Base-by-base conservation (phyloP, 106 monocot species). In the Allium cepa region DNA sequence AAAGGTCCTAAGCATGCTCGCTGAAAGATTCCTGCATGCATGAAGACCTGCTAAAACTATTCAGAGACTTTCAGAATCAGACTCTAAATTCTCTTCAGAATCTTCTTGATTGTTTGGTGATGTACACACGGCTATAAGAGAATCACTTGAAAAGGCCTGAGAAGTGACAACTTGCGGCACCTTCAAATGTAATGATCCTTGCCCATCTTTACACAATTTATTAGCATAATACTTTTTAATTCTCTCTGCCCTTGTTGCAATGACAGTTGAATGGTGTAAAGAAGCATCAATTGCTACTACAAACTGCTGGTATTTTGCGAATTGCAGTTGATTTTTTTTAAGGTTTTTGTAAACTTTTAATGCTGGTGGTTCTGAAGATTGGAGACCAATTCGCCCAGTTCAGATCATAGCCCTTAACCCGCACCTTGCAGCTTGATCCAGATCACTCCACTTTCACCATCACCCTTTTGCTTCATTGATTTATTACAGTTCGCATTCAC, bases 231-330 rank as follows among this genome's bases (percentile, higher is more conserved):
- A 88, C 75, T 92, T 99, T 61, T 73, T 92, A 69, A 99, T 92
- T 78, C 92, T 78, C 49, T 82, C 92, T 65, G 97, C 86, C 46
- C 97, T 88, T 57, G 75, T 69, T 84, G 62, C 78, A 17, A 92
- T 99, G 56, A 99, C 90, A 69, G 73, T 72, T 75, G 89, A 82
- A 82, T 99, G 92, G 75, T 99, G 97, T 53, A 77, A 70, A 77
- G 97, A 99, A 79, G 97, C 92, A 90, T 99, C 97, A 49, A 99
- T 74, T 67, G 97, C 97, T 45, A 90, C 75, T 53, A 99, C 97
- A 61, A 80, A 69, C 67, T 87, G 87, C 50, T 87, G 81, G 69
- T 92, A 83, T 60, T n/a, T n/a, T n/a, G n/a, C n/a, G n/a, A n/a
- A n/a, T n/a, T n/a, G n/a, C n/a, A n/a, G n/a, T n/a, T n/a, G n/a